These are phyloP conservation scores for Gigaspora rosea DNA, from an alignment of 192 early-diverging fungal genomes.

Conservation along the genomic window DNA sequence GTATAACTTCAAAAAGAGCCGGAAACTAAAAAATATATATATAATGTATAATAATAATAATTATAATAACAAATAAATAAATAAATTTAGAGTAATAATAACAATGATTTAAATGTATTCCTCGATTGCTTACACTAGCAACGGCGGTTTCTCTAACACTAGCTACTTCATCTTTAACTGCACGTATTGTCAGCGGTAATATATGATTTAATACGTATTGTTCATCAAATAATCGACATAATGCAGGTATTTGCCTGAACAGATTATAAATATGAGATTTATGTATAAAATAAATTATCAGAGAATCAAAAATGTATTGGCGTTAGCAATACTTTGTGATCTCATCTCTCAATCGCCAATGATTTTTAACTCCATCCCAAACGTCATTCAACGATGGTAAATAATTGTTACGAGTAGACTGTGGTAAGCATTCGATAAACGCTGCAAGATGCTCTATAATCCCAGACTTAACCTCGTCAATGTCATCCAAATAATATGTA, in stretches of 20 bases:
- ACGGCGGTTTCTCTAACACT: slow-evolving; percentile 58
- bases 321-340: slow-evolving; percentile 46
- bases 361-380: slow-evolving; percentile 61
- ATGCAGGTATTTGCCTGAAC: slow-evolving; percentile 55
- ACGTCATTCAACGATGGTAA: slow-evolving; percentile 66
- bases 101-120: slow-evolving; percentile 31
- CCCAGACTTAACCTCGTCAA: slow-evolving; percentile 71
- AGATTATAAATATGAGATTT: neutral
- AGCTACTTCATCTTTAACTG: slow-evolving; percentile 55
- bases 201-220: slow-evolving; percentile 62
- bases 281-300: neutral
- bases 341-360: slow-evolving; percentile 74
- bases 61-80: neutral
- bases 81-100: neutral
- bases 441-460: slow-evolving; percentile 67
- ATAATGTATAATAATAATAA: neutral
- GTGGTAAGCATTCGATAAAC: slow-evolving; percentile 63
- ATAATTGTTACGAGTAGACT: slow-evolving; percentile 61
- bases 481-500: slow-evolving; percentile 52
- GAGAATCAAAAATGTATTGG: neutral
- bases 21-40: slow-evolving; percentile 35
- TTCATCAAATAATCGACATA: slow-evolving; percentile 64
- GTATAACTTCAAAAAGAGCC: slow-evolving; percentile 42
- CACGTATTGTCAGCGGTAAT: slow-evolving; percentile 64
- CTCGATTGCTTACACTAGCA: slow-evolving; percentile 39